Conservation (phyloP, 2,329 filamentous ascomycete genomes). For the Sordariomycetes sp. region DNA sequence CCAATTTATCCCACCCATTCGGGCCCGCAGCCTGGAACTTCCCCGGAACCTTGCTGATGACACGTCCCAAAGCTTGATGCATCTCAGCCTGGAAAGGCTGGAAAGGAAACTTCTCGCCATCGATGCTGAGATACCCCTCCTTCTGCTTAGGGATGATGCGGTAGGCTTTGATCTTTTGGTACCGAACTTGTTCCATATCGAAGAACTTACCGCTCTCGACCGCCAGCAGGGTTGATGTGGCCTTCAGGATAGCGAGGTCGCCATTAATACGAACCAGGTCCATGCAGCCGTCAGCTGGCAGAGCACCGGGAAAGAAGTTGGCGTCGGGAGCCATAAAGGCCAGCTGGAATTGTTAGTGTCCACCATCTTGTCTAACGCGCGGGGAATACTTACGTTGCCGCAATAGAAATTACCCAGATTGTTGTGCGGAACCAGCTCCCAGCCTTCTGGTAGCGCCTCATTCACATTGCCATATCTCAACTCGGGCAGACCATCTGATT, state of each 20-base stretch:
- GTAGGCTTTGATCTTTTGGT: conserved; percentile 82
- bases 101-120: conserved; percentile 82
- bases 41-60: conserved; percentile 70
- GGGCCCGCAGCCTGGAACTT: conserved; percentile 58
- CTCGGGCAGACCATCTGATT: conserved; percentile 55
- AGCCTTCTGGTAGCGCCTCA: conserved; percentile 55
- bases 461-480: conserved; percentile 73
- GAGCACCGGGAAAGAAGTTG: conserved; percentile 79
- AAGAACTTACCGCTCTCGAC: conserved; percentile 71
- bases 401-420: conserved; percentile 88
- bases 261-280: conserved; percentile 78
- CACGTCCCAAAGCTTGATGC: conserved; percentile 71
- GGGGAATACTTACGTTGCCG: conserved; percentile 57
- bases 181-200: conserved; percentile 66
- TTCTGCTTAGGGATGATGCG: conserved; percentile 68
- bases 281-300: conserved; percentile 76
- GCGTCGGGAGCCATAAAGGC: conserved; percentile 79
- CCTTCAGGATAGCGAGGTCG: conserved; percentile 56
- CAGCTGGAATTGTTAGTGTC: conserved; percentile 45
- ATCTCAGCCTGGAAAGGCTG: conserved; percentile 87
- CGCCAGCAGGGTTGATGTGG: conserved; percentile 60
- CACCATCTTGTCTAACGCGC: not conserved
- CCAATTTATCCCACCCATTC: conserved; percentile 2
- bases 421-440: conserved; percentile 65
- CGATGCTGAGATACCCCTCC: conserved; percentile 84